Evolutionary conservation across 345 rosid genomes (phyloP).

Genomic region (Camelina neglecta): DNA sequence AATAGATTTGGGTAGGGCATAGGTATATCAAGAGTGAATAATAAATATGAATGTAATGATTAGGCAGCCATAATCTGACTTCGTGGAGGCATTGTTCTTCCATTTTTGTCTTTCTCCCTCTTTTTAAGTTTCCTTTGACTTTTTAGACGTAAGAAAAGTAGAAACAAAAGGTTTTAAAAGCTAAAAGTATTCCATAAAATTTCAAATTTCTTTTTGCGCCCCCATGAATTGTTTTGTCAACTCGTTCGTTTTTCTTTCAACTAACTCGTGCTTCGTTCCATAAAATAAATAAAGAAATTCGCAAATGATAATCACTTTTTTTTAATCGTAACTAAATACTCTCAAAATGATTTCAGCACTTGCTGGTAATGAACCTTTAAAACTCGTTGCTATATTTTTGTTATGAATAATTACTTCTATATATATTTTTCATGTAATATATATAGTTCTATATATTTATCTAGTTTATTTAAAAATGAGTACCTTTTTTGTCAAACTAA

Average conservation of each 20-base stretch:
- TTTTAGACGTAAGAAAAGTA: constrained; percentile 32
- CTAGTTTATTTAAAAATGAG: no score
- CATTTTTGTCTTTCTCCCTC: constrained; percentile 41
- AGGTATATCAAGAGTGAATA: constrained; percentile 38
- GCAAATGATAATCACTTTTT: constrained; percentile 7
- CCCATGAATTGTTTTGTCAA: constrained; percentile 27
- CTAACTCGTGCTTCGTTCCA: background rate
- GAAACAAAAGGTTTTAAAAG: constrained; percentile 29
- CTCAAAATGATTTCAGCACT: background rate
- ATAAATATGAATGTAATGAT: constrained; percentile 44
- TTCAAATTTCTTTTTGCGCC: constrained; percentile 28
- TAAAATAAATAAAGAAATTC: background rate
- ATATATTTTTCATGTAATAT: background rate
- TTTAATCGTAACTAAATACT: background rate
- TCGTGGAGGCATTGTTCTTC: constrained; percentile 50
- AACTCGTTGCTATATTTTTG: background rate
- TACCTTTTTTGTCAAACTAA: no score
- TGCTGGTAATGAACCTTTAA: background rate
- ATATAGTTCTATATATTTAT: no score
- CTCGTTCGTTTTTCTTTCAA: constrained; percentile 4
- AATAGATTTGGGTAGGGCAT: constrained; percentile 44
- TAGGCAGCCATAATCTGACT: constrained; percentile 49
- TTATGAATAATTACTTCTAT: background rate
- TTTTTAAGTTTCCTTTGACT: constrained; percentile 46
- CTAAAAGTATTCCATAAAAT: constrained; percentile 18